Conservation (phyloP, 2,329 filamentous ascomycete genomes). For the Alternaria dauci region DNA sequence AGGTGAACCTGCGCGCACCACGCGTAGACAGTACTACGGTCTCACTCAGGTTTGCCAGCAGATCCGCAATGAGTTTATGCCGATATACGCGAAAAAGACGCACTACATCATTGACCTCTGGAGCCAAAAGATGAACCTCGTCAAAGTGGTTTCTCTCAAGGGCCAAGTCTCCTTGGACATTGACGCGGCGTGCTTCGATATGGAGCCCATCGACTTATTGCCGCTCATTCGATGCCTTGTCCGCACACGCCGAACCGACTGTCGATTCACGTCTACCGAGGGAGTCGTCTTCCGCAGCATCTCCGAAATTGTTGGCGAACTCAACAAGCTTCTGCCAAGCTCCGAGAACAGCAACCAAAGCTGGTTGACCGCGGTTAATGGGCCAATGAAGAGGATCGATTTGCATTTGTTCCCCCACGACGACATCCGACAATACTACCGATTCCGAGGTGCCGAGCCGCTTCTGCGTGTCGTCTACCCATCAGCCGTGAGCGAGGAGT, state of each 20-base stretch:
- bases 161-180: conserved; percentile 36
- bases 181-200: conserved; percentile 25
- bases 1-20: background rate
- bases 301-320: conserved; percentile 18
- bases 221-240: conserved; percentile 18
- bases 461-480: conserved; percentile 25
- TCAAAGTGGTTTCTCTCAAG: conserved; percentile 12
- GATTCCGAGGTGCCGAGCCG: conserved; percentile 25
- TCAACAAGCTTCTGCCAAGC: conserved; percentile 22
- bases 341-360: conserved; percentile 10
- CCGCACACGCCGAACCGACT: conserved; percentile 12
- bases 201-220: conserved; percentile 25
- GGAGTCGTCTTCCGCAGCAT: conserved; percentile 25
- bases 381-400: conserved; percentile 24
- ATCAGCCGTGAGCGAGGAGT: conserved; percentile 16
- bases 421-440: conserved; percentile 24
- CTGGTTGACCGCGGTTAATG: conserved; percentile 19
- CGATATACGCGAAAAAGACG: conserved; percentile 23
- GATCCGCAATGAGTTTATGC: conserved; percentile 38
- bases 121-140: conserved; percentile 12
- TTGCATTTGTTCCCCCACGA: conserved; percentile 24
- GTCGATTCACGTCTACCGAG: conserved; percentile 18
- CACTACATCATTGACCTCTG: conserved; percentile 23
- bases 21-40: conserved; percentile 13
- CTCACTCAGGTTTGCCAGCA: conserved; percentile 38